These are phyloP conservation scores for Cadophora luteo-olivacea DNA, from an alignment of 2,329 filamentous ascomycete species.

Conservation along the genomic window DNA sequence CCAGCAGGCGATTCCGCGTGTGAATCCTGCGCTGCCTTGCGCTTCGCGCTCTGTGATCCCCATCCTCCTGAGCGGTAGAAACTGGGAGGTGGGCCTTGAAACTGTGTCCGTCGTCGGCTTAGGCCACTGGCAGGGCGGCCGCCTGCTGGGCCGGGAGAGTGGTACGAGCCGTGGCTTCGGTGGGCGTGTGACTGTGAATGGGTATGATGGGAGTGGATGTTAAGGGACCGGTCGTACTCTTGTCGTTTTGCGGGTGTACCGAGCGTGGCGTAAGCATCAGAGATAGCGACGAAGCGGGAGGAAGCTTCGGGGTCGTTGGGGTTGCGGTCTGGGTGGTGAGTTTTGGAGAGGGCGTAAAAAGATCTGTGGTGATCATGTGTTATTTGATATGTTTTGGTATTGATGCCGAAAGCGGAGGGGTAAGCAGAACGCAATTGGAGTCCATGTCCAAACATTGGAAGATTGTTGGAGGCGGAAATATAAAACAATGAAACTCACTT, in stretches of 20 bases:
- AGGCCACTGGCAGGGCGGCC: slow-evolving; percentile 82
- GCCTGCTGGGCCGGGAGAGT: slow-evolving; percentile 68
- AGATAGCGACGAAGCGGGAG: slow-evolving; percentile 80
- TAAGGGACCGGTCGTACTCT: slow-evolving; percentile 78
- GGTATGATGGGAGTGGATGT: slow-evolving; percentile 43
- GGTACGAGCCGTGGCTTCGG: slow-evolving; percentile 56
- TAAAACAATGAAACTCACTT: slow-evolving; percentile 57
- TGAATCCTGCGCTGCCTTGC: slow-evolving; percentile 55
- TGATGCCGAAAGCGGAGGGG: not conserved
- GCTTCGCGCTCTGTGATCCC: slow-evolving; percentile 68
- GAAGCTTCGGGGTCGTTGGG: slow-evolving; percentile 74
- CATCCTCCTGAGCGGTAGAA: slow-evolving; percentile 87
- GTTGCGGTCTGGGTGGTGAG: slow-evolving; percentile 92
- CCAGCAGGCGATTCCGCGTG: slow-evolving; percentile 41
- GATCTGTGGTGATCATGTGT: slow-evolving; percentile 51
- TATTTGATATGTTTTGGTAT: slow-evolving; percentile 10
- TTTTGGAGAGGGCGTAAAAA: slow-evolving; percentile 92
- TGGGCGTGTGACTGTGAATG: slow-evolving; percentile 31
- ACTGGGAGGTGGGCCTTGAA: slow-evolving; percentile 84
- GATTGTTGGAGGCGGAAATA: not conserved
- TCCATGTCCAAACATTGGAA: not conserved
- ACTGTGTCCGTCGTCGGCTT: slow-evolving; percentile 75
- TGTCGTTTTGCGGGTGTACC: slow-evolving; percentile 75
- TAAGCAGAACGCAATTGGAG: not conserved
- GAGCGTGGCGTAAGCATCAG: slow-evolving; percentile 82